Evolutionary conservation across 2,329 filamentous ascomycete genomes (phyloP).

Genomic region (Hypoxylon sp.): DNA sequence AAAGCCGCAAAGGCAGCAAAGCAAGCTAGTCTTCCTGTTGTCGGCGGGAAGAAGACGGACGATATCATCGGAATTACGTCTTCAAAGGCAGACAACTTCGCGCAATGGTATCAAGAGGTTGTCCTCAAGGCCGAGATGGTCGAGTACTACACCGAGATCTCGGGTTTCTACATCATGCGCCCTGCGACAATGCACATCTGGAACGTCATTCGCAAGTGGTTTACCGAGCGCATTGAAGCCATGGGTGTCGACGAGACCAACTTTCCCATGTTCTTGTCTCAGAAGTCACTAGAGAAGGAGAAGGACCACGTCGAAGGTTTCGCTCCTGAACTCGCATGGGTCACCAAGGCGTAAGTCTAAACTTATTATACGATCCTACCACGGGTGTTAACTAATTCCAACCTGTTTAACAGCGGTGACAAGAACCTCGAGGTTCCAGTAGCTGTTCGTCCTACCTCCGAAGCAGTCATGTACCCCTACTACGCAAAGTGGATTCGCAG

Average conservation of each 20-base stretch:
- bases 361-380: constrained; percentile 19
- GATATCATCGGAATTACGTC: constrained; percentile 90
- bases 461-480: constrained; percentile 62
- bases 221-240: constrained; percentile 82
- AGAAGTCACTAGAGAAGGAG: constrained; percentile 88
- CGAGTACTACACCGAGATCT: constrained; percentile 89
- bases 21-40: constrained; percentile 66
- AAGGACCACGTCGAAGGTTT: constrained; percentile 99
- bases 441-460: constrained; percentile 77
- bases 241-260: constrained; percentile 96
- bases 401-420: constrained; percentile 75
- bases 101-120: constrained; percentile 97
- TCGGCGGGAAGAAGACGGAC: constrained; percentile 69
- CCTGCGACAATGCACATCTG: constrained; percentile 77
- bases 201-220: constrained; percentile 76
- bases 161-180: constrained; percentile 96
- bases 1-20: constrained; percentile 75
- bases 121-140: constrained; percentile 97
- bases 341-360: constrained; percentile 79
- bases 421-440: constrained; percentile 89
- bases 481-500: constrained; percentile 80
- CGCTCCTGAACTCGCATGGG: constrained; percentile 91
- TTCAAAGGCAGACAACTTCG: constrained; percentile 87
- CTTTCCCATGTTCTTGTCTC: constrained; percentile 95
- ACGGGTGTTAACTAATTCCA: constrained; percentile 16